Evolutionary conservation across 2,329 filamentous ascomycete genomes (phyloP).

Genomic region (Diaporthe citrichinensis): DNA sequence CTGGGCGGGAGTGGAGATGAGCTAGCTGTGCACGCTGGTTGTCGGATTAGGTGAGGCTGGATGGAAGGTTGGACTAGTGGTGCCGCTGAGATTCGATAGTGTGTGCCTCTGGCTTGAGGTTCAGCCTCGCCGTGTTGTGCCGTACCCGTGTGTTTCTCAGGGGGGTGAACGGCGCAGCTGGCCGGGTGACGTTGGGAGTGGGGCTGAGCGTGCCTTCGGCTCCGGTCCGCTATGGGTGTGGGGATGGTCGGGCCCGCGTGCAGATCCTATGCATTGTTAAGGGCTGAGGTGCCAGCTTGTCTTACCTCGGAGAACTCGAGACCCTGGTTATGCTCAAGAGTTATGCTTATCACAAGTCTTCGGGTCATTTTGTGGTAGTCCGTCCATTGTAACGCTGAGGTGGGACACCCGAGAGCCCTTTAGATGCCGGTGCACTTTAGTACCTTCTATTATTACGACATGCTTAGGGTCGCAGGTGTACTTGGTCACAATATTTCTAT

Average conservation of each 20-base stretch:
- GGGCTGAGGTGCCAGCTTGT: constrained; percentile 5
- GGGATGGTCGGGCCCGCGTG: constrained; percentile 24
- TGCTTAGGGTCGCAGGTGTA: not conserved
- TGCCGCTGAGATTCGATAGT: constrained; percentile 15
- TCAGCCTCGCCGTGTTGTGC: constrained; percentile 26
- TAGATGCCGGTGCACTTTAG: not conserved
- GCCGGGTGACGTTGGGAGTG: constrained; percentile 25
- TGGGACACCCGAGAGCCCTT: not conserved
- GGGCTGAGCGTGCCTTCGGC: constrained; percentile 18
- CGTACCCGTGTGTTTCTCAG: not conserved
- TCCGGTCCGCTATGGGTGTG: constrained; percentile 26
- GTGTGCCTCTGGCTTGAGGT: not conserved
- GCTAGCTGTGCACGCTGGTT: not conserved
- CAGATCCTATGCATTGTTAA: constrained; percentile 8
- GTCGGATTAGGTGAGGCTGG: constrained; percentile 21
- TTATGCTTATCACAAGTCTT: constrained; percentile 16
- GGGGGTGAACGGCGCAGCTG: constrained; percentile 3
- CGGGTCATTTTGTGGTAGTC: constrained; percentile 20
- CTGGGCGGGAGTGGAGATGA: constrained; percentile 14
- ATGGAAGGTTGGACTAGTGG: constrained; percentile 16
- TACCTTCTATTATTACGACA: not conserved
- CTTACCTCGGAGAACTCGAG: not conserved
- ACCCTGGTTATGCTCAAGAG: constrained; percentile 4
- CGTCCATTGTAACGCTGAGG: not conserved
- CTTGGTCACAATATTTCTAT: not conserved